phyloP scores from a whole-genome alignment of 2,329 filamentous ascomycete genomes.

The Clarireedia paspali region DNA sequence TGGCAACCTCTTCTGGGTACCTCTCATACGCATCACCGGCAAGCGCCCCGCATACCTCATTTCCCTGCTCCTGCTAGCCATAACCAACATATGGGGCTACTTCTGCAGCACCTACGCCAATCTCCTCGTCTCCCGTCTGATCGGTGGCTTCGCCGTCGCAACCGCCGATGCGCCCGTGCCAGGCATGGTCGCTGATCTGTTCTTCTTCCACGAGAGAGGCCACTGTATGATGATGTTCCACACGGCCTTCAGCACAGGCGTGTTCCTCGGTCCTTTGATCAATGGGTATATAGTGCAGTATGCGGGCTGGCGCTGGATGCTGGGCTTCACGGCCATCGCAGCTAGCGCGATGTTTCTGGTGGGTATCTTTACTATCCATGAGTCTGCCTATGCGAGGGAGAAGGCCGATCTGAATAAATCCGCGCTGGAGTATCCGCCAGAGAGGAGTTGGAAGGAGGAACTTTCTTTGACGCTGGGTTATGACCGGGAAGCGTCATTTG shows the following conservation, averaged over 20 bases:
- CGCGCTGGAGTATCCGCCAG: conserved; percentile 1
- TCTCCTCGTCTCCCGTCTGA: conserved; percentile 25
- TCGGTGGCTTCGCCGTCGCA: conserved; percentile 25
- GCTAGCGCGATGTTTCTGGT: conserved; percentile 21
- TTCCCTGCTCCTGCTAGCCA: conserved; percentile 28
- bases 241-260: conserved; percentile 30
- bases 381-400: conserved; percentile 16
- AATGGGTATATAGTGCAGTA: conserved; percentile 27
- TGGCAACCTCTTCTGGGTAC: conserved; percentile 29
- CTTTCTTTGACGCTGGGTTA: conserved; percentile 9
- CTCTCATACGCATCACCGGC: conserved; percentile 28
- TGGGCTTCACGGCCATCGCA: conserved; percentile 24
- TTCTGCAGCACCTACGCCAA: conserved; percentile 23
- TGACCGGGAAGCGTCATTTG: conserved; percentile 7
- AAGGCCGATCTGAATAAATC: neutral
- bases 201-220: conserved; percentile 30
- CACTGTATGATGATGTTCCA: conserved; percentile 34
- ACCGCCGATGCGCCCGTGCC: conserved; percentile 34
- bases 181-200: conserved; percentile 32
- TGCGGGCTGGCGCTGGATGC: conserved; percentile 25
- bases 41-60: conserved; percentile 33
- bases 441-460: conserved; percentile 1
- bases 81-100: conserved; percentile 32
- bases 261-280: conserved; percentile 32
- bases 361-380: conserved; percentile 24